These are phyloP conservation scores for Xylaria sp. DNA, from an alignment of 2,329 filamentous ascomycete species.

Conservation along the genomic window DNA sequence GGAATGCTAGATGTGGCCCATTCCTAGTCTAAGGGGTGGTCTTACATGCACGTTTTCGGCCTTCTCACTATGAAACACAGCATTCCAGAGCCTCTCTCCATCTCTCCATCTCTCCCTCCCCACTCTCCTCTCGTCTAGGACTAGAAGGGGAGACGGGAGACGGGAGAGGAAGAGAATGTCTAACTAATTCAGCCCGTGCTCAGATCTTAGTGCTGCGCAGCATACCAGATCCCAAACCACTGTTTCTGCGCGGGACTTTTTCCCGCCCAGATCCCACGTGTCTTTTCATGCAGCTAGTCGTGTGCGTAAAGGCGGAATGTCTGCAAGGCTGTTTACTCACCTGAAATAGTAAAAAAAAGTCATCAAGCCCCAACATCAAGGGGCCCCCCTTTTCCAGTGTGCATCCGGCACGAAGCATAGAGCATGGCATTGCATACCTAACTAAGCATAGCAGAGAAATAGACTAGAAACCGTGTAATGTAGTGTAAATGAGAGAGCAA, in stretches of 20 bases:
- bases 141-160: conserved; percentile 10
- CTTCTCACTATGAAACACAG: conserved; percentile 36
- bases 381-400: conserved; percentile 17
- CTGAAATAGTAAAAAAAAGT: conserved; percentile 31
- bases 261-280: neutral
- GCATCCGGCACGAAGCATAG: conserved; percentile 24
- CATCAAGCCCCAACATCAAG: conserved; percentile 29
- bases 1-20: conserved; percentile 45
- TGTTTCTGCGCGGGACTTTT: neutral
- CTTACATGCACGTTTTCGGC: conserved; percentile 47
- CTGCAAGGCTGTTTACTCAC: conserved; percentile 23
- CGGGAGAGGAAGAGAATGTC: too few relatives aligned
- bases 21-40: conserved; percentile 29
- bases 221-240: neutral
- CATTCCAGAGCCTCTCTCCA: conserved; percentile 45
- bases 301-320: neutral
- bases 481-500: neutral
- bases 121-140: conserved; percentile 3
- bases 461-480: conserved; percentile 7
- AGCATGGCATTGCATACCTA: conserved; percentile 35
- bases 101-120: neutral
- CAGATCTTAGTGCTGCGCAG: conserved; percentile 17
- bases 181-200: conserved; percentile 1
- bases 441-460: conserved; percentile 12
- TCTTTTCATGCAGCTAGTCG: conserved; percentile 4